Conservation (phyloP, 2,329 filamentous ascomycete genomes). For the Pseudogymnoascus sp. region DNA sequence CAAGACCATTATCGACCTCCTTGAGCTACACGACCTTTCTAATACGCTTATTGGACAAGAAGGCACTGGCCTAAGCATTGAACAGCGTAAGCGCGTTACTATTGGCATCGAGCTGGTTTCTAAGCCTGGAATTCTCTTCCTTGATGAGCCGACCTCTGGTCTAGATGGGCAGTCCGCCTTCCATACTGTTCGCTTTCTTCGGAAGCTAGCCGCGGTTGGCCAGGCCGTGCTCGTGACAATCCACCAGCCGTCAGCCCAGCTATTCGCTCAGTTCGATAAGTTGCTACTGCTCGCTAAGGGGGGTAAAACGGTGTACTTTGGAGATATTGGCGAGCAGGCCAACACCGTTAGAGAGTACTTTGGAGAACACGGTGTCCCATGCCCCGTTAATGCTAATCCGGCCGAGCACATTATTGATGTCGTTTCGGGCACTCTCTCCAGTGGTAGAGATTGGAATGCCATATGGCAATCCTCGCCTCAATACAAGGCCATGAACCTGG, state of each 20-base stretch:
- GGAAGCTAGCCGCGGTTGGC: conserved; percentile 49
- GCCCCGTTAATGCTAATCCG: conserved; percentile 43
- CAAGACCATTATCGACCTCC: conserved; percentile 63
- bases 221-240: conserved; percentile 49
- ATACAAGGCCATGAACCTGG: conserved; percentile 44
- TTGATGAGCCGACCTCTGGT: conserved; percentile 54
- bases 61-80: conserved; percentile 52
- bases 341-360: conserved; percentile 54
- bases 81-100: conserved; percentile 54
- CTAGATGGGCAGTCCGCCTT: conserved; percentile 57
- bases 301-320: conserved; percentile 62
- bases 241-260: conserved; percentile 45
- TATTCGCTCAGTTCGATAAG: conserved; percentile 51
- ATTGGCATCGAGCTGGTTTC: conserved; percentile 52
- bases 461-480: conserved; percentile 61
- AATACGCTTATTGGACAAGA: conserved; percentile 57
- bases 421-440: conserved; percentile 40
- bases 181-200: conserved; percentile 54
- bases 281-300: conserved; percentile 57
- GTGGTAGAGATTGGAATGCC: conserved; percentile 56
- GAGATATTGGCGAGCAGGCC: conserved; percentile 54
- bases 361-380: conserved; percentile 46
- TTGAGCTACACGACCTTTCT: conserved; percentile 59
- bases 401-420: conserved; percentile 35
- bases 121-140: conserved; percentile 50